phyloP scores from a whole-genome alignment of 306 rosid genomes.

The Lupinus albus region DNA sequence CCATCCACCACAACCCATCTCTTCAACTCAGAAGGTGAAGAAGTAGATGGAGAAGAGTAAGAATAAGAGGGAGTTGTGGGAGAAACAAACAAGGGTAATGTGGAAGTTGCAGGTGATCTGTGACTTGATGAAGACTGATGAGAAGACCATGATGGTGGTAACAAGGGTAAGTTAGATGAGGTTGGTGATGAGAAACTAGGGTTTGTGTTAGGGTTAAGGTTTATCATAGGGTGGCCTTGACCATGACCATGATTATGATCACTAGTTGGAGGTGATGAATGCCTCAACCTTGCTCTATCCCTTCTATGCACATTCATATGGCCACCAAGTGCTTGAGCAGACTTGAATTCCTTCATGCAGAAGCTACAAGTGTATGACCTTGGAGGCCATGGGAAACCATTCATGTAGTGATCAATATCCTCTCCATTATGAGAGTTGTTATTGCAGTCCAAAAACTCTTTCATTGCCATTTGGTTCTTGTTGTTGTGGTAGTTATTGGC shows the following conservation, averaged over 20 bases:
- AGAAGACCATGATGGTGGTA: conserved; percentile 36
- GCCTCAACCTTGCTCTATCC: conserved; percentile 86
- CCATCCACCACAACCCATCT: conserved; percentile 47
- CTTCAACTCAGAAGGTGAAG: conserved; percentile 43
- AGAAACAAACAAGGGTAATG: conserved; percentile 55
- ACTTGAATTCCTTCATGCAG: conserved; percentile 86
- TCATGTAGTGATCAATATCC: conserved; percentile 38
- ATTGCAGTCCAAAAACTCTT: conserved; percentile 30
- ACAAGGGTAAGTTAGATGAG: conserved; percentile 42
- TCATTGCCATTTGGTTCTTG: conserved; percentile 36
- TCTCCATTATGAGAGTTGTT: conserved; percentile 31
- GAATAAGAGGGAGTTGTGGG: conserved; percentile 36
- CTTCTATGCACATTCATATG: conserved; percentile 96
- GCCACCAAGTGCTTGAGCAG: conserved; percentile 98
- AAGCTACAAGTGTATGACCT: conserved; percentile 81
- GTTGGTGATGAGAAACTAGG: conserved; percentile 48
- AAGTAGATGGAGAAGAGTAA: conserved; percentile 5
- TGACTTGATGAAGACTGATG: conserved; percentile 21
- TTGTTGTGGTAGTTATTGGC: conserved; percentile 4
- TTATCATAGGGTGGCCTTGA: conserved; percentile 40
- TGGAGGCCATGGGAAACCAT: conserved; percentile 92
- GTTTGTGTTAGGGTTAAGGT: conserved; percentile 49
- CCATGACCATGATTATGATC: conserved; percentile 34
- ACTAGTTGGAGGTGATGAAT: conserved; percentile 49
- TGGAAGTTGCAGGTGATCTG: conserved; percentile 45